Base-by-base conservation (phyloP, 2,329 filamentous ascomycete genomes). In the Colletotrichum tropicale region DNA sequence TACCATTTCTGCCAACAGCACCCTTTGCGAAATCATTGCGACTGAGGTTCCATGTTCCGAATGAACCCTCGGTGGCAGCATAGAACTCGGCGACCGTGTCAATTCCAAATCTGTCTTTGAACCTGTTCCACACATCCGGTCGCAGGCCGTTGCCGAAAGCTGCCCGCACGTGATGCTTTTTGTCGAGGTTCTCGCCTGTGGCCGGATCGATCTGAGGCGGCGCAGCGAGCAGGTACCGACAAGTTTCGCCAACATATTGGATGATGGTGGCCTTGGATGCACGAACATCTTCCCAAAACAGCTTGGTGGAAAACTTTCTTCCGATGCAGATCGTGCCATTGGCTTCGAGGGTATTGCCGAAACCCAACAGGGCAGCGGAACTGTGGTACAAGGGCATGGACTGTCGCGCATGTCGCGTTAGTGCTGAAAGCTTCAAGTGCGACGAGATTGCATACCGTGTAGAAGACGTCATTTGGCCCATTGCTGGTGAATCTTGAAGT, bases 321-420 rank as follows among this genome's bases (percentile, higher is more conserved):
- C 94, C 94, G 18, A 98, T 85, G 30, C 94, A 91, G 67, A 96
- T 86, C 0, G 95, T 94, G 48, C 88, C 89, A 56, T 93, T 93
- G 1, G 85, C 84, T 70, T 89, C 83, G 36, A 97, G 83, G 28
- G 91, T 89, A 62, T 91, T 87, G 64, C 89, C 84, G 73, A 96
- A 90, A 28, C 93, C 94, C 58, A 98, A 88, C 8, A 97, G 79
- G 6, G 91, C 87, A 15, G 94, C 96, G 0, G 95, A 95, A 55
- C 94, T 93, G 86, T 98, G 96, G 82, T 98, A 98, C 8, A 98
- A 88, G 0, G 96, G 96, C 95, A 98, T 98, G 72, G 93, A 93
- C 93, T 94, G 76, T 8, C 65, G 16, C 32, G 30, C 71, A 24
- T 77, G 67, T 66, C 67, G 73, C 56, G 32, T 24, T 18, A 71